Evolutionary conservation across 768 basidiomycete genomes (phyloP), one percentile per base, ranked within the genome.

Genomic region (Tricholomella constricta): DNA sequence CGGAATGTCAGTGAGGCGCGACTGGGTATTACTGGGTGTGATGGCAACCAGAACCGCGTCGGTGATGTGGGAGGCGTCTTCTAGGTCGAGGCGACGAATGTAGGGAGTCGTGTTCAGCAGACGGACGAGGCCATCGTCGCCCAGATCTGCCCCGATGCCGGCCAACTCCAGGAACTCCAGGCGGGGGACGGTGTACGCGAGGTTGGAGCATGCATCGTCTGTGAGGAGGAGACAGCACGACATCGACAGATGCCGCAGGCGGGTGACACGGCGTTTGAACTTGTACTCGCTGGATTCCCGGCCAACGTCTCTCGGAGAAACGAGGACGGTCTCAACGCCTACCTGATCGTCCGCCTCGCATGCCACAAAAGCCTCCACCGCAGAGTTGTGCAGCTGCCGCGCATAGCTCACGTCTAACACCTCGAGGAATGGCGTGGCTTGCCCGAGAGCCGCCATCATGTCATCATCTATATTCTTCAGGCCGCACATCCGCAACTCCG

Each of bases 131-230:
- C 92, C 93, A 2, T 80, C 81, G 55, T 91, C 84, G 56, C 78
- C 81, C 55, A 94, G 68, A 41, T 85, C 82, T 11, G 77, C 63
- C 11, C 89, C 87, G 20, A 95, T 81, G 8, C 86, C 84, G 0
- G 86, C 90, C 51, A 95, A 65, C 69, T 97, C 93, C 37, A 97
- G 73, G 49, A 83, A 81, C 62, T 90, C 85, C 12, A 97, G 78
- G 45, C 75, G 65, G 0, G 94, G 92, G 10, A 92, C 77, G 10
- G 83, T 74, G 62, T 84, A 69, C 11, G 88, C 83, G 34, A 97
- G 71, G 65, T 89, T 83, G 17, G 84, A 79, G 62, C 91, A 89
- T 6, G 86, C 87, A 25, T 72, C 76, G 62, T 92, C 89, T 3
- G 90, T 91, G 53, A 96, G 74, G 56, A 87, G 71, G 17, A 73